Evolutionary conservation across 108 stramenopile genomes (phyloP), one percentile per base, ranked within the genome.

Genomic region (Seminavis robusta): DNA sequence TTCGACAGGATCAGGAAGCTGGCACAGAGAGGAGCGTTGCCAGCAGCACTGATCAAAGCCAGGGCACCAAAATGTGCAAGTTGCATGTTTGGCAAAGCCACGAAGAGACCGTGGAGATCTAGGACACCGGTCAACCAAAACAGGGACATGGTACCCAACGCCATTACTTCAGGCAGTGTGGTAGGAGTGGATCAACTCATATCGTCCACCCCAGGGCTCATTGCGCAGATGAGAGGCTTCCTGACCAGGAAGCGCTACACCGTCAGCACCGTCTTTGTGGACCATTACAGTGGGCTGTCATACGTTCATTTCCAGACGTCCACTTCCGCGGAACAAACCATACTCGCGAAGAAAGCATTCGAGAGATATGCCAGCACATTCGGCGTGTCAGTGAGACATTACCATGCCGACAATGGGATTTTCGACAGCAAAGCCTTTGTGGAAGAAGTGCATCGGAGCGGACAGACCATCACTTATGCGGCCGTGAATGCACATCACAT

Each of bases 381-480:
- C 21, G 63, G 63, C 1, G 33, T 65, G 0, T 55, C 10, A 27
- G 49, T 74, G 2, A 29, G 61, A 30, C 47, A 48, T n/a, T 84
- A 78, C 46, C 76, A 78, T 36, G 76, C 76, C 13, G 79, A 85
- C 45, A 85, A 85, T 52, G 79, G 83, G 0, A 49, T 69, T 1
- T 84, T 71, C 25, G 48, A 31, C 0, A 76, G 61, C 24, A 53
- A 72, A 3, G 40, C 24, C 0, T 78, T 59, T 47, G 27, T 63
- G 7, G 37, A 65, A 9, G 54, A 26, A 1, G 47, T 48, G 31
- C 43, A 65, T 3, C 24, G 30, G 1, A 24, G 44, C 1, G 23
- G 46, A 15, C 81, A 83, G 33, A 36, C 17, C 0, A 33, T 80
- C 0, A 56, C 69, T 0, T 80, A 72, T 42, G 72, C 73, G 36